These are phyloP conservation scores for Tritrichomonas musculus DNA, from an alignment of 208 protist species.

Conservation along the genomic window DNA sequence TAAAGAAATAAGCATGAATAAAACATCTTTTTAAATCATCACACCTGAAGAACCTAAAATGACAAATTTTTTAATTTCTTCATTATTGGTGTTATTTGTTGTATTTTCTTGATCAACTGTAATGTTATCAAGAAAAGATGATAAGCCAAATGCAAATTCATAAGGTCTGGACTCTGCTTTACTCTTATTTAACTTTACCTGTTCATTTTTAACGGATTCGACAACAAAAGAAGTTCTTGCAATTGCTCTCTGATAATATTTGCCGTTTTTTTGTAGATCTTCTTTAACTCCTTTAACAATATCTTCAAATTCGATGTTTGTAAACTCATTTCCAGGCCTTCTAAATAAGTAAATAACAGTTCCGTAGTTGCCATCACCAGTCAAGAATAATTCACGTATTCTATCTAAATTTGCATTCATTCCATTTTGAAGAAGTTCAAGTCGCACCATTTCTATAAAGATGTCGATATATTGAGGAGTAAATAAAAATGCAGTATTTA, in stretches of 20 bases:
- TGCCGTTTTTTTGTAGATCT: not conserved
- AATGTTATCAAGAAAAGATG: not conserved
- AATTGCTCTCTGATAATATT: not conserved
- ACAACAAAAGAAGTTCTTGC: conserved; percentile 4
- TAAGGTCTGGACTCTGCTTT: not conserved
- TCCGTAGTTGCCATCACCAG: conserved; percentile 11
- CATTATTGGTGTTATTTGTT: too few relatives aligned
- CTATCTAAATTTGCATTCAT: not conserved
- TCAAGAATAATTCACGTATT: not conserved
- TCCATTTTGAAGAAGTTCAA: conserved; percentile 42
- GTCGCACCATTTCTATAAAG: conserved; percentile 66
- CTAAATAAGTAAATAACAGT: conserved; percentile 29
- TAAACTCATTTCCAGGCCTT: not conserved
- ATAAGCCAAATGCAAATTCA: not conserved
- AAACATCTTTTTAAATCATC: not conserved
- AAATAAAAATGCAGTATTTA: conserved; percentile 68
- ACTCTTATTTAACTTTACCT: not conserved
- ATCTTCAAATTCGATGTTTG: not conserved
- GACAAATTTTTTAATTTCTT: not conserved
- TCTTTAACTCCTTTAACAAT: not conserved
- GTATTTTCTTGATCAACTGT: not conserved
- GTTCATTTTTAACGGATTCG: not conserved
- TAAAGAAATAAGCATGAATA: not conserved
- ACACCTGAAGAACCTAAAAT: not conserved
- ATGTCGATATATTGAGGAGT: conserved; percentile 77